These are phyloP conservation scores for Ambrosia trifida DNA, from an alignment of 129 eudicot genomes.

Conservation along the genomic window DNA sequence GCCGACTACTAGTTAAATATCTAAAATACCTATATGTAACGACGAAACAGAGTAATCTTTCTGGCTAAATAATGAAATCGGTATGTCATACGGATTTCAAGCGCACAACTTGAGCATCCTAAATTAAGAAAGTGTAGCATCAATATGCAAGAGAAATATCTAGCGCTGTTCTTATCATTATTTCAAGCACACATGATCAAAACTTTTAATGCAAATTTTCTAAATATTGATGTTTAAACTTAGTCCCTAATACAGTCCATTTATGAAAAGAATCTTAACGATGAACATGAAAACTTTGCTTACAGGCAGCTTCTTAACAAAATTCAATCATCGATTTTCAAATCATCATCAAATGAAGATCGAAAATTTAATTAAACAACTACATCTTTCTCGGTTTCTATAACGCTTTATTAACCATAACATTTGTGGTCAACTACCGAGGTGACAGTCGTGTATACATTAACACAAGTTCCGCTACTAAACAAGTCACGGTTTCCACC, in stretches of 20 bases:
- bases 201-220: no score
- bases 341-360: conserved; percentile 1
- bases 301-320: background rate
- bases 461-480: background rate
- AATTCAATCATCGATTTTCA: background rate
- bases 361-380: background rate
- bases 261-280: background rate
- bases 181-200: no score
- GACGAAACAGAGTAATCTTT: background rate
- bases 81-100: no score
- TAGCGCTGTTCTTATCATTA: no score
- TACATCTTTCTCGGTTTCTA: background rate
- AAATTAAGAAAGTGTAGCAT: no score
- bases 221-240: background rate
- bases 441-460: background rate
- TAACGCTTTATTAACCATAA: background rate
- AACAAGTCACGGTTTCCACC: background rate
- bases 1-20: background rate
- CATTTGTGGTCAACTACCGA: background rate
- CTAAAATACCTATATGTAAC: background rate
- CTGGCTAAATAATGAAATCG: background rate
- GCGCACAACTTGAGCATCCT: no score
- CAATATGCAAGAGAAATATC: no score
- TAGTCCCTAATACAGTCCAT: background rate
- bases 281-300: background rate